Base-by-base conservation (phyloP, 768 basidiomycete species). In the Lentinula aciculospora region DNA sequence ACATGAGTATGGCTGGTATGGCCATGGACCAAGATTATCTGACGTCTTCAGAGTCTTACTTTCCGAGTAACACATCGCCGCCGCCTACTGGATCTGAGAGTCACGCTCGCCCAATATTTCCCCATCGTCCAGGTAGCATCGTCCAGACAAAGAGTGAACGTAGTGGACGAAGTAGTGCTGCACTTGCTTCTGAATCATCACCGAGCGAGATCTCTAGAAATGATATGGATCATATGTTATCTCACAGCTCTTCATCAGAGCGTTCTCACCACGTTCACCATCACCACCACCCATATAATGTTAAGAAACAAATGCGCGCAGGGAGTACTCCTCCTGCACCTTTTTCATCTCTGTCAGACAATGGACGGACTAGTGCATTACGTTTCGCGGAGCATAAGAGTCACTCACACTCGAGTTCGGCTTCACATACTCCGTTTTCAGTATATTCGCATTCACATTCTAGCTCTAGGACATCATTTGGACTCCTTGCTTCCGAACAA, bases 241-340 rank as follows among this genome's bases (percentile, higher is more conserved):
- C n/a, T n/a, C n/a, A n/a, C 32, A 42, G 39, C 28, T 29, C 53
- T 17, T 56, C 54, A 29, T 25, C 31, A 12, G 54, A 56, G 23
- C 54, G 54, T 9, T 32, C 44, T 46, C 54, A 56, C 25, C 51
- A 28, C 51, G 6, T 28, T 27, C 40, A 40, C 7, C 54, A n/a
- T 45, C 42, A 3, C 7, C 39, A 42, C 34, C 53, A 42, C 23
- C 40, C 54, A 15, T 36, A 34, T 19, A 40, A 32, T 25, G 12
- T 56, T 9, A 44, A 34, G 27, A 44, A 42, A 19, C 39, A 57
- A 10, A 42, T 17, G 27, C 56, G 56, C 5, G 45, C 56, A 3
- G 56, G 56, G 3, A 57, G 56, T 36, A 57, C 56, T 4, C 56
- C 56, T 27, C 56, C 56, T 27, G 46, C 45, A 29, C 28, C 31